Evolutionary conservation across 192 early-diverging fungal genomes (phyloP).

Genomic region (Tieghemiomyces parasiticus): DNA sequence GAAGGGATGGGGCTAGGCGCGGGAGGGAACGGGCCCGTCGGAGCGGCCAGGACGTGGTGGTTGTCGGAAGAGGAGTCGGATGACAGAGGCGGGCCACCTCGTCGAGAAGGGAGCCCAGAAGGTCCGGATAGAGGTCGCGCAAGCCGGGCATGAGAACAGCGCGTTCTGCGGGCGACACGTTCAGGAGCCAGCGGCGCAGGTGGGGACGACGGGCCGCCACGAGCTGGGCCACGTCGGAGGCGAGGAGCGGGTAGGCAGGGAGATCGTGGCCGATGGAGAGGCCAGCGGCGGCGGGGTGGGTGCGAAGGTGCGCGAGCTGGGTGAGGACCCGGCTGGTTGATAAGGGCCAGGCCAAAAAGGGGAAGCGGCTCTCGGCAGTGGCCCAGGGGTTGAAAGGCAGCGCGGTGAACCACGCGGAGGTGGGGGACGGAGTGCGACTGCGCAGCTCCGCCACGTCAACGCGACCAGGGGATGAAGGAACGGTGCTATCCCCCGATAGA

Average conservation of each 20-base stretch:
- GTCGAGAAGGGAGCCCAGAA: not conserved
- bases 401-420: too few species aligned
- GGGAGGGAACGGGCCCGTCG: not conserved
- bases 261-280: too few species aligned
- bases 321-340: not conserved
- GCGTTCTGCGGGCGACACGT: too few species aligned
- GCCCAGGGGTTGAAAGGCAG: conserved; percentile 5
- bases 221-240: not conserved
- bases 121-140: not conserved
- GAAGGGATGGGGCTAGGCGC: not conserved
- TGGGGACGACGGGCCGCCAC: not conserved
- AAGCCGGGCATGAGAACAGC: not conserved
- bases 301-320: conserved; percentile 1
- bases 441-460: too few species aligned
- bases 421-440: too few species aligned
- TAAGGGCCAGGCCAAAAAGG: not conserved
- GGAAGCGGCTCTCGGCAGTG: not conserved
- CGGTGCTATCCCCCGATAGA: too few species aligned
- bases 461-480: too few species aligned
- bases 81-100: not conserved
- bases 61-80: not conserved
- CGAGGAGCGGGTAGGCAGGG: conserved; percentile 4
- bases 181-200: not conserved
- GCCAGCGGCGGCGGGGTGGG: too few species aligned
- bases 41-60: not conserved